phyloP scores from a whole-genome alignment of 139 green algal species.

The Haematococcus lacustris region DNA sequence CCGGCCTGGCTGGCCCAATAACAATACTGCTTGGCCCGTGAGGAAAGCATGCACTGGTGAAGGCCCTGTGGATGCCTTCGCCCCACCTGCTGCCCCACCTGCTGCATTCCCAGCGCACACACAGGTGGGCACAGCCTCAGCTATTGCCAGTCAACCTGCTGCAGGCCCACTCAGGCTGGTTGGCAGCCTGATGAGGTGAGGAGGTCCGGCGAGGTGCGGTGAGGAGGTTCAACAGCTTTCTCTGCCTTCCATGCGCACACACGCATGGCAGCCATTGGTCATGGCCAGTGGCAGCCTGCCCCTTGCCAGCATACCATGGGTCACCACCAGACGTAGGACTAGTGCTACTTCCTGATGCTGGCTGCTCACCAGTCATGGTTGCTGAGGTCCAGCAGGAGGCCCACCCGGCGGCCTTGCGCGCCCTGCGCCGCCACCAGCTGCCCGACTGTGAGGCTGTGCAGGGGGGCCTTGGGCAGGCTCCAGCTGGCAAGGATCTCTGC shows the following conservation, averaged over 20 bases:
- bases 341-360: background rate
- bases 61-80: too few species aligned
- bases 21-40: background rate
- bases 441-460: slow-evolving; percentile 53
- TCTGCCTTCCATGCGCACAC: too few species aligned
- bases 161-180: background rate
- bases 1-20: background rate
- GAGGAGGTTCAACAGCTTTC: too few species aligned
- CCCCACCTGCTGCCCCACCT: too few species aligned
- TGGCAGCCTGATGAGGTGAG: too few species aligned
- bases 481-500: slow-evolving; percentile 50
- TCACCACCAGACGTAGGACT: background rate
- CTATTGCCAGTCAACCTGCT: background rate
- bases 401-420: slow-evolving; percentile 26
- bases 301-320: background rate
- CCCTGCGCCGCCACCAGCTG: slow-evolving; percentile 37
- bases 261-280: too few species aligned
- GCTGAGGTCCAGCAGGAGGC: slow-evolving; percentile 39
- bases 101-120: too few species aligned
- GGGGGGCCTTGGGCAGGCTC: slow-evolving; percentile 44
- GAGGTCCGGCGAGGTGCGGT: too few species aligned
- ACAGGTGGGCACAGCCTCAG: background rate
- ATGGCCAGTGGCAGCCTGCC: too few species aligned
- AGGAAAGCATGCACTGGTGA: too few species aligned
- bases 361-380: slow-evolving; percentile 53